Evolutionary conservation across 805 yeast species (phyloP), one percentile per base, ranked within the genome.

Genomic region (Myxozyma lipomycoides): DNA sequence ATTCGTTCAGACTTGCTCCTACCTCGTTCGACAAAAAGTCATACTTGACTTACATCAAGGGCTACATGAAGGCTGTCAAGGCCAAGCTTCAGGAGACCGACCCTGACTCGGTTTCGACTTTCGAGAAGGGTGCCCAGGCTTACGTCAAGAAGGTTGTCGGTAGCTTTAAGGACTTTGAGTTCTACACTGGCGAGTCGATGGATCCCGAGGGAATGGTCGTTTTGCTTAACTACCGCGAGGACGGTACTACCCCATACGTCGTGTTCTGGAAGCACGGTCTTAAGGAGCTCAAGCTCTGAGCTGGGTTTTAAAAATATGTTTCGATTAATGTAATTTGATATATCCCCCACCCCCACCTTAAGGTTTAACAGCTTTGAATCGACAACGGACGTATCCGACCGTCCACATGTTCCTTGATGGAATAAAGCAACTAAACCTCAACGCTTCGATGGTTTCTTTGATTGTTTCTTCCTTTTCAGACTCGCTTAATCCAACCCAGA

Each of bases 201-300:
- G 97, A 93, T 83, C 98, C 98, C 74, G 98, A 93, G 76, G 98
- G 84, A 65, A 93, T 93, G 98, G 77, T 93, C 70, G 88, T 89
- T 65, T 82, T 93, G 74, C 86, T 93, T 76, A 93, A 93, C 95
- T 93, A 91, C 89, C 95, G 98, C 78, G 98, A 93, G 80, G 98
- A 93, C 73, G 98, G 98, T 79, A 78, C 83, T 67, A 93, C 98
- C 65, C 98, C 98, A 71, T 93, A 72, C 78, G 93, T 91, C 69
- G 88, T 90, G 62, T 83, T 90, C 84, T 93, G 98, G 98, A 93
- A 91, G 80, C 98, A 93, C 77, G 98, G 98, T 82, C 83, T 86
- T 64, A 77, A 72, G 67, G 87, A 82, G 73, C 82, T 78, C 74
- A 93, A 93, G 84, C 80, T 91, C 80, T 91, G 89, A 84, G 32